Evolutionary conservation across 2,329 filamentous ascomycete species (phyloP), one percentile per base, ranked within the genome.

Genomic region (Microsporum canis): DNA sequence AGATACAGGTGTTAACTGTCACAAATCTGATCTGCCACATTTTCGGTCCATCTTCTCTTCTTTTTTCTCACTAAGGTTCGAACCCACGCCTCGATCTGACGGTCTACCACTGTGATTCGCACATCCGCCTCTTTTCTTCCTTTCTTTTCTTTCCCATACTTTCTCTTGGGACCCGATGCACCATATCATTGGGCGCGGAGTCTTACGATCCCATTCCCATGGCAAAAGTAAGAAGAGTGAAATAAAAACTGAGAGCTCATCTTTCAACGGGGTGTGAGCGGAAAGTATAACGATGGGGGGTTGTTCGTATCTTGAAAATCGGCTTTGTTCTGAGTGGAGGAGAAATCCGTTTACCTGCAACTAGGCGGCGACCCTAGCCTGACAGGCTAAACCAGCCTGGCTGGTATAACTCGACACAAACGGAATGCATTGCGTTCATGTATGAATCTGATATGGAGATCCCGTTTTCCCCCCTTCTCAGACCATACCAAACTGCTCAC

Each of bases 201-300:
- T 36, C n/a, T 51, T 39, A 43, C 38, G 17, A 38, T 29, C 17
- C 31, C 55, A 31, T 36, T 31, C 34, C 55, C 34, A 41, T 29
- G 55, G 55, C 27, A 43, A 57, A 41, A 36, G 17, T 14, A 38
- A 34, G n/a, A 56, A 34, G 17, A 36, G 12, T 3, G 17, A 56
- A 56, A 56, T 14, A 56, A 57, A 57, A 41, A 57, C 36, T 39
- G 55, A 57, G 55, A 41, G 39, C 55, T 31, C 55, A 57, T 33
- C 23, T 57, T 41, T 57, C 23, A 36, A 55, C 51, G 51, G 31
- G 51, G 6, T 5, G n/a, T 36, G 51, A 36, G 31, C 51, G 33
- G 51, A 55, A 55, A 38, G 51, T 36, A 55, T 53, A 34, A 53
- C 49, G 27, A 53, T 34, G 33, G 33, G 33, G 33, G 5, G 14